Evolutionary conservation across 2,329 filamentous ascomycete species (phyloP), one percentile per base, ranked within the genome.

Genomic region (Aspergillus melleus): DNA sequence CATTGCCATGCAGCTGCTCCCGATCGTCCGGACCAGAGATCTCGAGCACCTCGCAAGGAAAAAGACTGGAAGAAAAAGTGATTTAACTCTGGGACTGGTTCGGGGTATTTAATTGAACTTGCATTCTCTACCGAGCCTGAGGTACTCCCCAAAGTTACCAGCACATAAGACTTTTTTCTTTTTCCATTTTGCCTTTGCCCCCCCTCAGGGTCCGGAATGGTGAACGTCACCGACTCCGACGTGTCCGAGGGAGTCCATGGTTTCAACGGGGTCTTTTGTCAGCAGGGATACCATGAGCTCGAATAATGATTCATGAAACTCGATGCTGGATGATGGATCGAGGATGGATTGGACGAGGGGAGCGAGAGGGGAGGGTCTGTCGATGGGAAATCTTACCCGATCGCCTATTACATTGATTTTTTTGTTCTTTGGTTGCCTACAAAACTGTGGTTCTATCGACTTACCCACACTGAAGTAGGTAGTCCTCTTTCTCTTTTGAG

Each of bases 191-290:
- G 6, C 1, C 32, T 36, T 36, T 36, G 10, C 32, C 11, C 10
- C 32, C 14, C 53, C 56, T 53, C 32, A 30, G 52, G 49, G 53
- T 54, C 55, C 61, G 54, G 16, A 63, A 61, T 64, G 58, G 62
- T 63, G 58, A 62, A 65, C 64, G 64, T 65, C 64, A 65, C 63
- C 51, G 53, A 51, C 26, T 42, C 52, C 49, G 46, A 55, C n/a
- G 14, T 16, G 11, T n/a, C 44, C 52, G 30, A 42, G 52, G 54
- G 50, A 49, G n/a, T 55, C 42, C 46, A 26, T 52, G 55, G 24
- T 49, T 39, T 46, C 14, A 44, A 14, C 16, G 47, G 47, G 24
- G 44, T 51, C 47, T 50, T 24, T 56, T 39, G 50, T 42, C 44
- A 51, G 22, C 46, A 19, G 16, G 32, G 52, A 29, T 29, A 14